Evolutionary conservation across 2,329 filamentous ascomycete genomes (phyloP).

Genomic region (Ambrosiella cleistominuta): DNA sequence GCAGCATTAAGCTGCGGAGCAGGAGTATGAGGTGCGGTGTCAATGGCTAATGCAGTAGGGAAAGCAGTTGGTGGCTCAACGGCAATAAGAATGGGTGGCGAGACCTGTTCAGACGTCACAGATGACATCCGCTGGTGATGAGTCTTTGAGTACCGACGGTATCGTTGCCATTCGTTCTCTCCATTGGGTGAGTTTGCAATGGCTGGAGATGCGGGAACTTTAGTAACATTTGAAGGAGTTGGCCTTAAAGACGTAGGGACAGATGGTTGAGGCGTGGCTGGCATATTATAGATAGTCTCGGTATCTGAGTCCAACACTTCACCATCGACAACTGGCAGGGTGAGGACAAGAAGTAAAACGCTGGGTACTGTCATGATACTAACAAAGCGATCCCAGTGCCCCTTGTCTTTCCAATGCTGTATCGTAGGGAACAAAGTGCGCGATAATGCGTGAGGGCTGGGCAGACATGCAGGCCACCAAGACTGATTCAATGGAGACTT

Average conservation of each 20-base stretch:
- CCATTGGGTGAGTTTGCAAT: background rate
- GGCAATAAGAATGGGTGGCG: conserved; percentile 19
- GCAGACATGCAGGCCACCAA: conserved; percentile 75
- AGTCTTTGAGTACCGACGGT: conserved; percentile 30
- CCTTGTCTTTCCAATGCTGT: conserved; percentile 64
- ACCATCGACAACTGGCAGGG: conserved; percentile 75
- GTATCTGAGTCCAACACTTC: conserved; percentile 30
- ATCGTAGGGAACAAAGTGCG: conserved; percentile 74
- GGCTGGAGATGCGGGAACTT: conserved; percentile 21
- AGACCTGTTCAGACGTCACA: conserved; percentile 17
- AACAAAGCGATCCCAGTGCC: conserved; percentile 65
- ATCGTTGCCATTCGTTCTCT: conserved; percentile 37
- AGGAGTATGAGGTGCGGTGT: background rate
- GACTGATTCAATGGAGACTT: conserved; percentile 15
- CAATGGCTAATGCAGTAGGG: conserved; percentile 5
- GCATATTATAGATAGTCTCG: conserved; percentile 3
- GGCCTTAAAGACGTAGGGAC: background rate
- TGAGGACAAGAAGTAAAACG: conserved; percentile 77
- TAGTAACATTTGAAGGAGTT: background rate
- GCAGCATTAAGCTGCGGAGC: background rate
- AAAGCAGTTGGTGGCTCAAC: conserved; percentile 15
- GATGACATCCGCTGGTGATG: conserved; percentile 15
- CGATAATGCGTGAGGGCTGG: conserved; percentile 49
- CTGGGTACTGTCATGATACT: conserved; percentile 74
- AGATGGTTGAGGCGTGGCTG: conserved; percentile 2